Evolutionary conservation across 176 grass and related monocot genomes (phyloP).

Genomic region (Ensete ventricosum): DNA sequence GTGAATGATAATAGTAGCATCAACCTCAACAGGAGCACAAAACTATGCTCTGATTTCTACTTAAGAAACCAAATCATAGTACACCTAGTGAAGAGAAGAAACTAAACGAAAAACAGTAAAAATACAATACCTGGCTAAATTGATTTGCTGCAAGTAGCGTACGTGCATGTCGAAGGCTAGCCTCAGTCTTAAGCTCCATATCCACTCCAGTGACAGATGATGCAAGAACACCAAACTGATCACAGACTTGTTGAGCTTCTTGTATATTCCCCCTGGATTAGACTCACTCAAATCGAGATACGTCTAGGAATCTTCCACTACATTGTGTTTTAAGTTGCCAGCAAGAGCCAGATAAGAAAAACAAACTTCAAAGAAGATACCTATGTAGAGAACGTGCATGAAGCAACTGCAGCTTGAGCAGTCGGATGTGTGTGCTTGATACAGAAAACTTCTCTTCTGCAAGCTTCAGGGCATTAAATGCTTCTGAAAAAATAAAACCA

Average conservation of each 20-base stretch:
- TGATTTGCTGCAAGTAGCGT: slow-evolving; percentile 86
- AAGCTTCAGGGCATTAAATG: slow-evolving; percentile 72
- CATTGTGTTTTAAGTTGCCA: not conserved
- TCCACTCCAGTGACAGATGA: slow-evolving; percentile 86
- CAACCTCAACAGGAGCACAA: not conserved
- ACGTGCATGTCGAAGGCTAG: slow-evolving; percentile 63
- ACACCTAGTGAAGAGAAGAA: not conserved
- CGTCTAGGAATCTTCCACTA: not conserved
- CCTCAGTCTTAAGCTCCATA: slow-evolving; percentile 85
- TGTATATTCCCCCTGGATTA: slow-evolving; percentile 64
- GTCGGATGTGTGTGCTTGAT: slow-evolving; percentile 56
- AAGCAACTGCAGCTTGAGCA: slow-evolving; percentile 82
- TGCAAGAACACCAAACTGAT: slow-evolving; percentile 69
- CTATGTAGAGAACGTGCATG: slow-evolving; percentile 83
- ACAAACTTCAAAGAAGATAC: slow-evolving; percentile 24
- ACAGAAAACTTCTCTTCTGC: slow-evolving; percentile 72
- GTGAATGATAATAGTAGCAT: not conserved
- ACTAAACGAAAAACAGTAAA: not conserved
- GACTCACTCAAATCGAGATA: slow-evolving; percentile 14
- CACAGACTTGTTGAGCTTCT: slow-evolving; percentile 67
- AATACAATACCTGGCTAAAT: slow-evolving; percentile 62
- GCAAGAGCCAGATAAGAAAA: not conserved
- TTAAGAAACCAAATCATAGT: not conserved
- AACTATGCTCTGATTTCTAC: not conserved
- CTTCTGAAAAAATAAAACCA: slow-evolving; percentile 30